Evolutionary conservation across 495 filamentous ascomycete genomes (phyloP).

Genomic region (Aspergillus diversus): DNA sequence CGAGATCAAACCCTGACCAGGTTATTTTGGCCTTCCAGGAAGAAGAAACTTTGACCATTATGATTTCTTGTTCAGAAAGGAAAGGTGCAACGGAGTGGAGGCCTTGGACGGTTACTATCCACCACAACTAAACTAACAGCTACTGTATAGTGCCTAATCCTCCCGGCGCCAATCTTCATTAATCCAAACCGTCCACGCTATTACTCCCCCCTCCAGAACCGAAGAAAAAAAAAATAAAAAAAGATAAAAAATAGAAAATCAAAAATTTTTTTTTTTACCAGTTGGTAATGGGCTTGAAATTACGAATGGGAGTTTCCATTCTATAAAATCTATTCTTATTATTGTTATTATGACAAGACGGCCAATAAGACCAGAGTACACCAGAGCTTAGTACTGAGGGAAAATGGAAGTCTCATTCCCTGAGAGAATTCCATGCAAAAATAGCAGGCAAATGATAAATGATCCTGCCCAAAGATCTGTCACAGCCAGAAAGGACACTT

Average conservation of each 20-base stretch:
- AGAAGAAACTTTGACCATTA: constrained; percentile 14
- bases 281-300: constrained; percentile 12
- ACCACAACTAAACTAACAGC: constrained; percentile 15
- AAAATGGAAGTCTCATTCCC: constrained; percentile 6
- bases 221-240: not conserved
- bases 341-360: not conserved
- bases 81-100: constrained; percentile 5
- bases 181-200: constrained; percentile 25
- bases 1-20: constrained; percentile 22
- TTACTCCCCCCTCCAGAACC: constrained; percentile 19
- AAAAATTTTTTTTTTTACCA: not conserved
- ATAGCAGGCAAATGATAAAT: constrained; percentile 14
- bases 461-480: constrained; percentile 16
- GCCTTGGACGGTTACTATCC: constrained; percentile 4
- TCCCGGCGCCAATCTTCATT: constrained; percentile 33
- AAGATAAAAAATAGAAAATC: not conserved
- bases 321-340: constrained; percentile 3
- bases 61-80: constrained; percentile 2
- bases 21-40: constrained; percentile 6
- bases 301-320: constrained; percentile 17
- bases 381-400: not conserved
- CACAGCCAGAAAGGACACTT: constrained; percentile 7
- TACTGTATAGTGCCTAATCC: constrained; percentile 28
- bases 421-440: constrained; percentile 12
- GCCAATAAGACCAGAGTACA: constrained; percentile 3